phyloP scores from a whole-genome alignment of 768 basidiomycete genomes.

The Calocera cornea region DNA sequence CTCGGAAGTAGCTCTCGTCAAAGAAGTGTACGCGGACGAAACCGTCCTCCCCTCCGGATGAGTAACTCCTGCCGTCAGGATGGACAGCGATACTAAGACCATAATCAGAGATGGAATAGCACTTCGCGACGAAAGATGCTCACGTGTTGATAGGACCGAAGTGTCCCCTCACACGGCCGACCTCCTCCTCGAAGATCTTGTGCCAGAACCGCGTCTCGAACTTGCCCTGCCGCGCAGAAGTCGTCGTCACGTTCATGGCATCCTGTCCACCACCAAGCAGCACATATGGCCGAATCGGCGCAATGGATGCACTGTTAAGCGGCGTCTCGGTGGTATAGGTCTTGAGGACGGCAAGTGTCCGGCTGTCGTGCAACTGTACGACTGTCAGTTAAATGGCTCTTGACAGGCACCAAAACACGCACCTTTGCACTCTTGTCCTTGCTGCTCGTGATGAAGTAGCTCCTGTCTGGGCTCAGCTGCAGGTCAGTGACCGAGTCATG shows the following conservation, averaged over 20 bases:
- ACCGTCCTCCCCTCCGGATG: slow-evolving; percentile 94
- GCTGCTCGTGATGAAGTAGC: slow-evolving; percentile 91
- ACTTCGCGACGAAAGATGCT: slow-evolving; percentile 25
- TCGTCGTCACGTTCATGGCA: slow-evolving; percentile 94
- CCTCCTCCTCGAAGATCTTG: slow-evolving; percentile 90
- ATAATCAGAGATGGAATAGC: slow-evolving; percentile 16
- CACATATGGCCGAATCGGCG: slow-evolving; percentile 75
- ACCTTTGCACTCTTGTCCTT: slow-evolving; percentile 96
- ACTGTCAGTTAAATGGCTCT: slow-evolving; percentile 6
- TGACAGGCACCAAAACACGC: slow-evolving; percentile 20
- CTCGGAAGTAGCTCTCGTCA: slow-evolving; percentile 87
- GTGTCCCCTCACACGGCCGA: slow-evolving; percentile 93
- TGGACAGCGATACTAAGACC: slow-evolving; percentile 73
- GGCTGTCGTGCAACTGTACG: slow-evolving; percentile 69
- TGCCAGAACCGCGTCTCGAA: slow-evolving; percentile 99
- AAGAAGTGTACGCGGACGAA: slow-evolving; percentile 85
- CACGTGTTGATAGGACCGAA: slow-evolving; percentile 95
- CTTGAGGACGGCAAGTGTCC: slow-evolving; percentile 80
- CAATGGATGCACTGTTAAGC: slow-evolving; percentile 81
- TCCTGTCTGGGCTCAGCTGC: slow-evolving; percentile 76
- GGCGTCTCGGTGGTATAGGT: slow-evolving; percentile 89
- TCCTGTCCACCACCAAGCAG: slow-evolving; percentile 95
- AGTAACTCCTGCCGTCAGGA: slow-evolving; percentile 74
- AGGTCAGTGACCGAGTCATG: slow-evolving; percentile 79
- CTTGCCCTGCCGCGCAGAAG: slow-evolving; percentile 84